A percentile compares a stretch with the other conserved stretches of the same genome.
These are phyloP conservation scores for Phytophthora capsici DNA, from an alignment of 352 stramenopile species.

Conservation along the genomic window DNA sequence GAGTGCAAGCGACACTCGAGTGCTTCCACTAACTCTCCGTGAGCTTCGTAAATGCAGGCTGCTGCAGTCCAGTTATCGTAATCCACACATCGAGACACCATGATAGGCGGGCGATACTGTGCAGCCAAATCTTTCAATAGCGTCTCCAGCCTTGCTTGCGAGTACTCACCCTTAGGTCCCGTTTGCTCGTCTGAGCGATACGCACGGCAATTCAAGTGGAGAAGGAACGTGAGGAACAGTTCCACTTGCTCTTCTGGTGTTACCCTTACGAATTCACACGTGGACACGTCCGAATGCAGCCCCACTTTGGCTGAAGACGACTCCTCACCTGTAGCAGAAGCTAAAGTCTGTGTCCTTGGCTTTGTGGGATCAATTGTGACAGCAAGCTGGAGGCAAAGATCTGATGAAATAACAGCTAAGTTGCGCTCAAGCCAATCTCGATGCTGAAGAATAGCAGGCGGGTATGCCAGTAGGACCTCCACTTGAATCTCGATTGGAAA, in stretches of 20 bases:
- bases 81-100: conserved; percentile 82
- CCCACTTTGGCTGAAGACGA: conserved; percentile 8
- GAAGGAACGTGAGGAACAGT: conserved; percentile 74
- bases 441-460: conserved; percentile 60
- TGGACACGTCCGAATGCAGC: conserved; percentile 44
- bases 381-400: conserved; percentile 48
- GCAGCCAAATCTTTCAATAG: conserved; percentile 61
- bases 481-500: conserved; percentile 60
- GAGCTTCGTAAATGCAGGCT: conserved; percentile 77
- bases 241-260: conserved; percentile 69
- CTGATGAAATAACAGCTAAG: conserved; percentile 42
- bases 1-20: conserved; percentile 84
- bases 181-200: conserved; percentile 6
- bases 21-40: conserved; percentile 82
- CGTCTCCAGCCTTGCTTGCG: conserved; percentile 60
- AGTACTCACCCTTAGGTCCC: conserved; percentile 30
- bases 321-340: conserved; percentile 3
- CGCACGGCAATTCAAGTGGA: conserved; percentile 55
- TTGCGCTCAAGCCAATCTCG: conserved; percentile 79
- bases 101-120: conserved; percentile 77
- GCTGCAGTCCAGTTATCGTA: conserved; percentile 85
- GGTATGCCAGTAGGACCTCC: conserved; percentile 55
- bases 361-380: conserved; percentile 49
- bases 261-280: conserved; percentile 52
- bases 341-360: not conserved